phyloP scores from a whole-genome alignment of 2,329 filamentous ascomycete species.

The Penicillium sp. region DNA sequence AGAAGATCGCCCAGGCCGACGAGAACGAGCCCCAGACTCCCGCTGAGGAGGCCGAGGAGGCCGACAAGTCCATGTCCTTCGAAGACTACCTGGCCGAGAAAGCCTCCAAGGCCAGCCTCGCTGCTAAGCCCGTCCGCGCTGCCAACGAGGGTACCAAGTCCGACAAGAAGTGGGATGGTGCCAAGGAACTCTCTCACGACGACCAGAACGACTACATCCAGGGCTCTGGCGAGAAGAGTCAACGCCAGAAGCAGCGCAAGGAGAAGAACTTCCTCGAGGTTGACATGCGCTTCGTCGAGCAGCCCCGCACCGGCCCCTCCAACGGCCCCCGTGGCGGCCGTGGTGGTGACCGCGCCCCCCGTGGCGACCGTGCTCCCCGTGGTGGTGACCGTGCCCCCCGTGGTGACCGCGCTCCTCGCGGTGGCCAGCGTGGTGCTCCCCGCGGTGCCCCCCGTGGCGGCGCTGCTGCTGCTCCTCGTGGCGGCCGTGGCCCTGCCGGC shows the following conservation, averaged over 20 bases:
- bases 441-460: conserved; percentile 27
- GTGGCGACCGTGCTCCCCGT: conserved; percentile 55
- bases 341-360: conserved; percentile 48
- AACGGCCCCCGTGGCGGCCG: conserved; percentile 54
- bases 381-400: conserved; percentile 34
- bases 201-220: conserved; percentile 76
- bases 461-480: conserved; percentile 23
- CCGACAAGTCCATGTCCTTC: conserved; percentile 91
- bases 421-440: conserved; percentile 18
- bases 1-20: conserved; percentile 84
- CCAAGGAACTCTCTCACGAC: conserved; percentile 66
- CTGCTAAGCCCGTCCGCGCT: conserved; percentile 75
- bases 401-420: conserved; percentile 35
- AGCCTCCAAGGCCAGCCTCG: conserved; percentile 69
- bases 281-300: conserved; percentile 80
- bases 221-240: conserved; percentile 73
- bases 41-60: conserved; percentile 57
- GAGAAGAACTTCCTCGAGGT: conserved; percentile 89
- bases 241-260: conserved; percentile 86
- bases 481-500: conserved; percentile 38
- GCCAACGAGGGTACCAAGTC: conserved; percentile 87
- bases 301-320: conserved; percentile 58
- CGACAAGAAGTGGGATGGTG: conserved; percentile 91
- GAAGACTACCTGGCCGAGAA: conserved; percentile 81
- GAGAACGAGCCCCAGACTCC: conserved; percentile 69